phyloP scores from a whole-genome alignment of 1,284 basidiomycete species.

The Entoloma clypeatum region DNA sequence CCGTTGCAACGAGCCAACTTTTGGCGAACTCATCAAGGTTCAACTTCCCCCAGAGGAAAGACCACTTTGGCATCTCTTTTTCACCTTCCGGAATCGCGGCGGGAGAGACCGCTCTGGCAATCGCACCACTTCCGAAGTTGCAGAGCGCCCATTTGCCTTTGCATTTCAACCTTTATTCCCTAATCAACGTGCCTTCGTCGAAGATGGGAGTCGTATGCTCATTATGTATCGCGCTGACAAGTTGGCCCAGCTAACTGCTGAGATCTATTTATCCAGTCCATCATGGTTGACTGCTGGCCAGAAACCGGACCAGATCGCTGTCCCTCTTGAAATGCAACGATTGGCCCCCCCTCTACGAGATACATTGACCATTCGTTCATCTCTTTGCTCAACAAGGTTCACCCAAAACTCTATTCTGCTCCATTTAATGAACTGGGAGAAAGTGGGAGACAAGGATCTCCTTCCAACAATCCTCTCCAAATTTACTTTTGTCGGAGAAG shows the following conservation, averaged over 20 bases:
- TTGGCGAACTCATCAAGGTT: constrained; percentile 91
- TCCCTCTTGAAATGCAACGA: constrained; percentile 64
- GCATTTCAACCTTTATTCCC: constrained; percentile 88
- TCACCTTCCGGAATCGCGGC: constrained; percentile 85
- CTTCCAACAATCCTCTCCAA: constrained; percentile 76
- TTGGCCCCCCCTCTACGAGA: constrained; percentile 73
- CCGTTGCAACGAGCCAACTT: constrained; percentile 83
- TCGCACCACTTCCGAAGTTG: constrained; percentile 35
- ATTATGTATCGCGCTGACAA: constrained; percentile 81
- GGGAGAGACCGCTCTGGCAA: constrained; percentile 44
- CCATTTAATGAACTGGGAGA: constrained; percentile 83
- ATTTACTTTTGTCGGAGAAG: constrained; percentile 90
- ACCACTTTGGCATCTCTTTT: constrained; percentile 88
- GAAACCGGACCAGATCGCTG: constrained; percentile 52
- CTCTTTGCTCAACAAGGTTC: constrained; percentile 88
- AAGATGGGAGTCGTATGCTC: constrained; percentile 88
- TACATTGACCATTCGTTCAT: constrained; percentile 79
- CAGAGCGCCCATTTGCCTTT: constrained; percentile 86
- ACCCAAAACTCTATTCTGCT: constrained; percentile 90
- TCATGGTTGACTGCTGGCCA: constrained; percentile 54
- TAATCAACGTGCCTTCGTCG: constrained; percentile 75
- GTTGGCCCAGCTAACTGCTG: constrained; percentile 54
- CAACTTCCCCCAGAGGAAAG: constrained; percentile 68
- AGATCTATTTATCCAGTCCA: constrained; percentile 69
- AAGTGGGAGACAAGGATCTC: constrained; percentile 58